Percentiles rank a stretch among this genome's conserved stretches.
These are phyloP conservation scores for Silene uniflora DNA, from an alignment of 148 eudicot genomes.

Conservation along the genomic window DNA sequence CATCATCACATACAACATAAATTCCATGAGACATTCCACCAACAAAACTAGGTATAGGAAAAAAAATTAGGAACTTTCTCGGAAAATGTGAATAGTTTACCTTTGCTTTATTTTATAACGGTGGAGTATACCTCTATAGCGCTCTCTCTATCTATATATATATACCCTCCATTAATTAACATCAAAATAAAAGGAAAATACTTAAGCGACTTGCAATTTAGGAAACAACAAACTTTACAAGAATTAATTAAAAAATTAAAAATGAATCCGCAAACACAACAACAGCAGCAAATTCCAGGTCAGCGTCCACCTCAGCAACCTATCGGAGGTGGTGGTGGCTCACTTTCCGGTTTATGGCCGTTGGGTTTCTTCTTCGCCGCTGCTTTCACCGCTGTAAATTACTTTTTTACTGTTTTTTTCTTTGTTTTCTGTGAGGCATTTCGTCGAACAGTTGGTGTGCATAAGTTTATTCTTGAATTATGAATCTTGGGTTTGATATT, in stretches of 20 bases:
- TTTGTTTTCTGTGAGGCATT: slow-evolving; percentile 5
- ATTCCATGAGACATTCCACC: background rate
- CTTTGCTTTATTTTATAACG: no score
- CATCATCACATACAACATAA: background rate
- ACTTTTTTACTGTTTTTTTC: background rate
- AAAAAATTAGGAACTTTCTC: no score
- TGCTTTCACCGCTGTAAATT: slow-evolving; percentile 25
- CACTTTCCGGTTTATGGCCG: slow-evolving; percentile 15
- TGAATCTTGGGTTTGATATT: background rate
- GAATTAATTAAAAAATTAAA: background rate
- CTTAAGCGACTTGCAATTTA: background rate
- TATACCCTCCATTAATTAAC: background rate
- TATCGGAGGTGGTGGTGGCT: background rate
- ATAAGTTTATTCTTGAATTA: background rate
- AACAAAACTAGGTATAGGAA: background rate
- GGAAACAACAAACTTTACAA: background rate
- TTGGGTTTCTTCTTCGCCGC: slow-evolving; percentile 23
- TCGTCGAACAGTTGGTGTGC: slow-evolving; percentile 15
- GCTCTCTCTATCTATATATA: background rate
- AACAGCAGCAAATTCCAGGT: slow-evolving; percentile 20
- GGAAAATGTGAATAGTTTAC: no score
- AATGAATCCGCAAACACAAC: slow-evolving; percentile 27
- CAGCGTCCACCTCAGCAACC: slow-evolving; percentile 20
- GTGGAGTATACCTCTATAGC: no score
- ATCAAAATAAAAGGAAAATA: background rate